Evolutionary conservation across 2,329 filamentous ascomycete genomes (phyloP).

Genomic region (Monosporascus sp.): DNA sequence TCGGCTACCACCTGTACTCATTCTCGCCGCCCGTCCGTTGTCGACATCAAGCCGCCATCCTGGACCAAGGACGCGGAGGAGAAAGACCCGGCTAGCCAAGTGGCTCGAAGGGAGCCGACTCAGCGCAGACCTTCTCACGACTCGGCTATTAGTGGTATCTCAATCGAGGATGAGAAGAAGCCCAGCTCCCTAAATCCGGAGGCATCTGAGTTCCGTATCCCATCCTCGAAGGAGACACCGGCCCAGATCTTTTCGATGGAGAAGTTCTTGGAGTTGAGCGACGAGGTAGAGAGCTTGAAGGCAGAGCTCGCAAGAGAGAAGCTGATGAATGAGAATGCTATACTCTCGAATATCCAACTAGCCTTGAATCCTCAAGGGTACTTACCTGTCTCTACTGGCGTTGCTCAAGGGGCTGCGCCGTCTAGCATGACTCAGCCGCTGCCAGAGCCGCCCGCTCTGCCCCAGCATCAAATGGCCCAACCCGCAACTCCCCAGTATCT

Average conservation of each 20-base stretch:
- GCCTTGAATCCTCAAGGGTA: background rate
- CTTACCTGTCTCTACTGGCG: no score
- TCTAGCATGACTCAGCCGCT: background rate
- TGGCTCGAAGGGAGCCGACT: background rate
- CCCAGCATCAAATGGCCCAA: background rate
- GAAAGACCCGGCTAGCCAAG: background rate
- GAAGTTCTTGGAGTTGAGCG: background rate
- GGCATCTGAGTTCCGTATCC: constrained; percentile 18
- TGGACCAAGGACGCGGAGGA: background rate
- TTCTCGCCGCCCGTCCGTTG: background rate
- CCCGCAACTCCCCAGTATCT: background rate
- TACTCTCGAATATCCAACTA: background rate
- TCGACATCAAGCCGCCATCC: constrained; percentile 1
- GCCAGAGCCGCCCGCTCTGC: background rate
- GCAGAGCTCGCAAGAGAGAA: background rate
- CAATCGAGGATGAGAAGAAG: constrained; percentile 5
- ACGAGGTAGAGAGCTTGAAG: background rate
- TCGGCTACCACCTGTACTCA: constrained; percentile 8
- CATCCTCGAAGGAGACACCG: background rate
- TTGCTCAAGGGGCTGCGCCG: no score
- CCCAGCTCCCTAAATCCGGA: constrained; percentile 18
- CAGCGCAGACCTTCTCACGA: constrained; percentile 6
- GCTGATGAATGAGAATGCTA: background rate
- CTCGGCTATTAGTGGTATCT: constrained; percentile 13
- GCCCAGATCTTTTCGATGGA: background rate